A percentile compares a stretch with the other conserved stretches of the same genome.
phyloP scores from a whole-genome alignment of 345 rosid genomes.

The Trapa bicornis region DNA sequence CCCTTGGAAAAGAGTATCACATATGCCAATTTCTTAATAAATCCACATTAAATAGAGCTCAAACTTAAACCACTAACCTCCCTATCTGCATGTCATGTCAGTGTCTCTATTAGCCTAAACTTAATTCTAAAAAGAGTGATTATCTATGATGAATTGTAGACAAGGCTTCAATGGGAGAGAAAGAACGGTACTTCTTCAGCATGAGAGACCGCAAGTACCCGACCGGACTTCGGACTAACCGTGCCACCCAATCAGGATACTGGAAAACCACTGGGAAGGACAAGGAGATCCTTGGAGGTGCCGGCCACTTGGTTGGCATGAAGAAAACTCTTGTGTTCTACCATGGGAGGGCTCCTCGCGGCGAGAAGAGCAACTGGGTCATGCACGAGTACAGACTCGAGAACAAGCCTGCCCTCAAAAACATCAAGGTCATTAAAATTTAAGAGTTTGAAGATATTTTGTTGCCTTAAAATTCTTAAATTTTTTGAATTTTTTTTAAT shows the following conservation, averaged over 20 bases:
- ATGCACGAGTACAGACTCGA: conserved; percentile 94
- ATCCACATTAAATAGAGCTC: background rate
- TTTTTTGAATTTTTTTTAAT: too few species aligned
- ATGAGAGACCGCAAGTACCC: conserved; percentile 86
- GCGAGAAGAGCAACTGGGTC: conserved; percentile 97
- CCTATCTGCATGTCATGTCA: too few species aligned
- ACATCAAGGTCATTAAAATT: conserved; percentile 22
- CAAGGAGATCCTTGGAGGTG: conserved; percentile 49
- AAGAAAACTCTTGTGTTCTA: conserved; percentile 96
- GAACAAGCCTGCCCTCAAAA: conserved; percentile 50
- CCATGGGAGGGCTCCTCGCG: conserved; percentile 87
- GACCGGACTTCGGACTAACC: conserved; percentile 85
- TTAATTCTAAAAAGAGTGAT: too few species aligned
- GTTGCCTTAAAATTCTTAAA: too few species aligned
- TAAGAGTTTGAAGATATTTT: too few species aligned
- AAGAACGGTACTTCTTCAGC: conserved; percentile 91
- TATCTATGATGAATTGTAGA: conserved; percentile 21
- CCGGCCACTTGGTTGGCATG: conserved; percentile 67
- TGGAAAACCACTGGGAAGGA: conserved; percentile 97
- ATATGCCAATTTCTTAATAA: background rate
- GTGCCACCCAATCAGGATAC: conserved; percentile 90
- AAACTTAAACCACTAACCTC: background rate
- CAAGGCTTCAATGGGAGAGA: conserved; percentile 96
- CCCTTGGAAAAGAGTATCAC: too few species aligned
- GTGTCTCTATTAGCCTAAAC: too few species aligned